Evolutionary conservation across 306 rosid genomes (phyloP).

Genomic region (Gynostemma pentaphyllum): DNA sequence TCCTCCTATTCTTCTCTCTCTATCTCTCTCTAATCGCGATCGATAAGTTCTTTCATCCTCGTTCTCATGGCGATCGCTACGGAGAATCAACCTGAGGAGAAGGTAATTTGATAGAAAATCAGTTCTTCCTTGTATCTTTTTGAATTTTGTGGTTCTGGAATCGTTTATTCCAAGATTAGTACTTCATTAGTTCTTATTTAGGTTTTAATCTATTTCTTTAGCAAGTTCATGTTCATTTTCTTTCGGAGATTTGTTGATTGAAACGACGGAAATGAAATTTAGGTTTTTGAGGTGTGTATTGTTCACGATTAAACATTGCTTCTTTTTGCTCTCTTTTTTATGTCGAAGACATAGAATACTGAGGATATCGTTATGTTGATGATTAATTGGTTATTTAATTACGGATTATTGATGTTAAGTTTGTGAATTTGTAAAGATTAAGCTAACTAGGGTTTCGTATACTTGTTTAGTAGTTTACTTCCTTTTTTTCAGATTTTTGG

Average conservation of each 20-base stretch:
- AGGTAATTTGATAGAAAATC: constrained; percentile 25
- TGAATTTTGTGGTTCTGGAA: not conserved
- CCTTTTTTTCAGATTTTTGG: not conserved
- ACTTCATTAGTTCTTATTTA: not conserved
- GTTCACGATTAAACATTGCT: not conserved
- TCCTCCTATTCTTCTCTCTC: constrained; percentile 11
- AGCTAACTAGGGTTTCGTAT: constrained; percentile 1
- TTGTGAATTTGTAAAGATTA: not conserved
- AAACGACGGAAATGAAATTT: not conserved
- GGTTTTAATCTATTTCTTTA: not conserved
- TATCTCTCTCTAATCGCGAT: constrained; percentile 3
- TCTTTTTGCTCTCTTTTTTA: not conserved
- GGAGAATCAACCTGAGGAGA: constrained; percentile 52
- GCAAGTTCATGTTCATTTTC: not conserved
- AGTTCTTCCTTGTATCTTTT: not conserved
- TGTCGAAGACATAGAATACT: not conserved
- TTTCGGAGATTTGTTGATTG: not conserved
- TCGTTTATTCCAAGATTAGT: constrained; percentile 1
- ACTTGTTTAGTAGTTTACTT: not conserved
- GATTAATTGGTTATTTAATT: not conserved
- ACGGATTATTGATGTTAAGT: not conserved
- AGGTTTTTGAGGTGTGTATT: not conserved
- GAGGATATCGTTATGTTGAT: not conserved
- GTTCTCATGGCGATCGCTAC: constrained; percentile 61
- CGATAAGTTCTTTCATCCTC: constrained; percentile 11